Percentiles rank a stretch among this genome's conserved stretches.
These are phyloP conservation scores for Hibiscus syriacus DNA, from an alignment of 345 rosid species.

Conservation along the genomic window DNA sequence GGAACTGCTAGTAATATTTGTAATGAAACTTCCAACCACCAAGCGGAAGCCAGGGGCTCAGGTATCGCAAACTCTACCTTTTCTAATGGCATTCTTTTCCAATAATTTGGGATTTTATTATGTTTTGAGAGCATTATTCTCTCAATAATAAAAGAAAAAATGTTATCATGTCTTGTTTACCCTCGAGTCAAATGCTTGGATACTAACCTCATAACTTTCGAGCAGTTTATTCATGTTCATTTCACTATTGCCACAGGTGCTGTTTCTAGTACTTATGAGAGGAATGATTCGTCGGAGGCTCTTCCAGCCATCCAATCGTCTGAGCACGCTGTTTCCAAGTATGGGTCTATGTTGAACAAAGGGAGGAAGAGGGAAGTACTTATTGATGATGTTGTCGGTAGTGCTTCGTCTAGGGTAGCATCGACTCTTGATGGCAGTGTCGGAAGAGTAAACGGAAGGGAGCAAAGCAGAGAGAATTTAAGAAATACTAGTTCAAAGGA, in stretches of 20 bases:
- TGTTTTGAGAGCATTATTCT: too few species aligned
- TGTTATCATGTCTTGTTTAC: too few species aligned
- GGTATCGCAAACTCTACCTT: too few species aligned
- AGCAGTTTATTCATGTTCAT: not conserved
- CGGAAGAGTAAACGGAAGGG: slow-evolving; percentile 46
- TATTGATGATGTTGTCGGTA: slow-evolving; percentile 63
- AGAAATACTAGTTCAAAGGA: slow-evolving; percentile 18
- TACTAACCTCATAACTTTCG: not conserved
- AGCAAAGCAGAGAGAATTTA: slow-evolving; percentile 26
- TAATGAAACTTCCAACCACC: too few species aligned
- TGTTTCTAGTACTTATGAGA: slow-evolving; percentile 46
- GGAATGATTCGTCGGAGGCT: slow-evolving; percentile 25
- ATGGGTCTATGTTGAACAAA: slow-evolving; percentile 16
- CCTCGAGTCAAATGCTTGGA: not conserved
- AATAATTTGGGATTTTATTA: too few species aligned
- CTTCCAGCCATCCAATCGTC: slow-evolving; percentile 12
- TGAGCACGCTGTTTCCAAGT: slow-evolving; percentile 14
- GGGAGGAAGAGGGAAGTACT: slow-evolving; percentile 48
- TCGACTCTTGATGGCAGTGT: slow-evolving; percentile 35
- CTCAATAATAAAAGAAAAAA: too few species aligned
- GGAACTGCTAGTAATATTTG: too few species aligned
- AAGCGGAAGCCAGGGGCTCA: too few species aligned
- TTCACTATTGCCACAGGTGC: slow-evolving; percentile 44
- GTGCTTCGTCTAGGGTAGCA: slow-evolving; percentile 64
- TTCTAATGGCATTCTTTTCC: too few species aligned